Conservation (phyloP, 768 basidiomycete species). For the Podaxis sp. region DNA sequence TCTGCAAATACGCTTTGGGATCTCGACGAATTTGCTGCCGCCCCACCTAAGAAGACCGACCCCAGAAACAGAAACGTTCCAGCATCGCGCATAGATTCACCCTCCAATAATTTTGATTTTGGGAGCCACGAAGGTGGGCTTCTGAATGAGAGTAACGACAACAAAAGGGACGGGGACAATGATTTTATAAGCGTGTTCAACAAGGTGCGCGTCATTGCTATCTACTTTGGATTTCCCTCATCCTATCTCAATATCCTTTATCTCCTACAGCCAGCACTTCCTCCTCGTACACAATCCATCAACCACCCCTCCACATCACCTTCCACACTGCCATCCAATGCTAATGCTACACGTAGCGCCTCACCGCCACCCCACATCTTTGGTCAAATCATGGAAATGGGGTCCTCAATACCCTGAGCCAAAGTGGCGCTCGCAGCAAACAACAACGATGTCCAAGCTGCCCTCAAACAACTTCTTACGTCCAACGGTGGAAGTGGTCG, state of each 20-base stretch:
- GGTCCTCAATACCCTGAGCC: constrained; percentile 80
- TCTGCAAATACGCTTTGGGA: constrained; percentile 42
- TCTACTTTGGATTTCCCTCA: neutral
- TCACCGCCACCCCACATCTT: constrained; percentile 82
- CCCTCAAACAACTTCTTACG: constrained; percentile 60
- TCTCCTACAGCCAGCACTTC: constrained; percentile 2
- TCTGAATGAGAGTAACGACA: neutral
- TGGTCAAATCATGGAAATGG: constrained; percentile 95
- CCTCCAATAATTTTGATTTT: constrained; percentile 63
- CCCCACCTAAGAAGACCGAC: constrained; percentile 18
- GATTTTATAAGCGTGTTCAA: constrained; percentile 69
- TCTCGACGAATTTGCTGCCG: constrained; percentile 41
- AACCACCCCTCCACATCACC: constrained; percentile 20
- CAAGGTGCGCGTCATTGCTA: constrained; percentile 30
- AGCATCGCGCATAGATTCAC: constrained; percentile 25
- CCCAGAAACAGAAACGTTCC: constrained; percentile 13
- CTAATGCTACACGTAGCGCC: constrained; percentile 20
- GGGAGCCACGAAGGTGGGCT: constrained; percentile 45
- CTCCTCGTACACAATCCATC: constrained; percentile 3
- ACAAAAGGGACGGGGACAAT: constrained; percentile 32
- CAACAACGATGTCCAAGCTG: constrained; percentile 74
- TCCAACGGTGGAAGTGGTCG: constrained; percentile 26
- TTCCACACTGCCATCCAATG: neutral
- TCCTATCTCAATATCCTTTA: neutral
- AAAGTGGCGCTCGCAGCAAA: constrained; percentile 67